Base-by-base conservation (phyloP, 1,284 basidiomycete species). In the Ustilago nuda region DNA sequence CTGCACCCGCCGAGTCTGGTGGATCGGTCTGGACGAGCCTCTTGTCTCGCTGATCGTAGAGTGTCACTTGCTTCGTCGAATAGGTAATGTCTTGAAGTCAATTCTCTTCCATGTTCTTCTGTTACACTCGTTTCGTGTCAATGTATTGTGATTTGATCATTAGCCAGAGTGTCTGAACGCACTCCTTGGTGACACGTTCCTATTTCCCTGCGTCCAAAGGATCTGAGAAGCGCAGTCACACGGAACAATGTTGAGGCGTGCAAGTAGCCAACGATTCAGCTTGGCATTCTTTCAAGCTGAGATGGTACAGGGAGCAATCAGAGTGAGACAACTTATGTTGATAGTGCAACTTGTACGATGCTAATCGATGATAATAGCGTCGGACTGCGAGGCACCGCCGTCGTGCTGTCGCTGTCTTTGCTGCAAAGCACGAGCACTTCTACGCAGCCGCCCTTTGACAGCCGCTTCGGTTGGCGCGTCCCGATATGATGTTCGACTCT, bases 361-460 rank as follows among this genome's bases (percentile, higher is more conserved):
- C 55, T 58, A 69, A 45, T 69, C 61, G 32, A 69, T 59, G 35
- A 69, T 17, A 46, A 69, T 69, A 39, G 61, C 61, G 17, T 69
- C 67, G 2, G 37, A 57, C 8, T 45, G 35, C 6, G 56, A 55
- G 9, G 61, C 32, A 35, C 66, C 66, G 55, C 55, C 11, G n/a
- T 58, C 59, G 27, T 41, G 50, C 33, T 27, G 43, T 17, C 13
- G 30, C 1, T 41, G 32, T 4, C 41, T 33, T 33, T 46, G 19
- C 23, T 8, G 37, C 45, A 30, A 51, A 39, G n/a, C 43, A 5
- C 8, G n/a, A 19, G 7, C 43, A 45, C 43, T 45, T 19, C 7
- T 45, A 19, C 43, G 7, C 4, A 7, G 19, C 43, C n/a, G 19
- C 43, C 17, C 17, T 11, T 45, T 45, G n/a, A 19, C 43, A 45